Base-by-base conservation (phyloP, 2,329 filamentous ascomycete genomes). In the Alternaria gansuensis region DNA sequence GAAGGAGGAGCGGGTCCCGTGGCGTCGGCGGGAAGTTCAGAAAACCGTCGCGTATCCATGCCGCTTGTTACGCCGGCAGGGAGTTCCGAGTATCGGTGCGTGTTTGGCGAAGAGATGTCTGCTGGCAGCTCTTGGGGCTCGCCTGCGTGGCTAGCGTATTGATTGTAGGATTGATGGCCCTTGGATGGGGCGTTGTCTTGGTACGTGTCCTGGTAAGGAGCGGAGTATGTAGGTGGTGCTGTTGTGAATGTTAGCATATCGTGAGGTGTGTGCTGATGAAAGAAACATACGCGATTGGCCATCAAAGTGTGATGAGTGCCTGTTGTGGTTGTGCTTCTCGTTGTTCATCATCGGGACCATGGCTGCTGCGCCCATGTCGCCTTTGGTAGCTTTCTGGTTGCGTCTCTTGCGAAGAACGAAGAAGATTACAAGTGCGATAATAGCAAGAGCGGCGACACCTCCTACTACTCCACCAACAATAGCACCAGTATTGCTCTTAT, bases 401-500 rank as follows among this genome's bases (percentile, higher is more conserved):
- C 54, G 57, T 39, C 58, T 69, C 36, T 62, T 63, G 21, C 66
- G 69, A 31, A 67, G 60, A 17, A 71, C 51, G 40, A 68, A 64
- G 54, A 71, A 71, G 31, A 71, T 58, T 3, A 74, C 26, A 2
- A 68, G 24, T n/a, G 64, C 66, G 21, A 73, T 68, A n/a, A 74
- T 60, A 8, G 66, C 59, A 21, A 70, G 57, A 5, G 46, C 68
- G 3, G 67, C 48, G 3, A 63, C 69, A 29, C 71, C 74, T 40
- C 72, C 74, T 4, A 73, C 70, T 2, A 65, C 70, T 5, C 68
- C 72, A 23, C 74, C 74, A 24, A 64, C 65, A 5, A 75, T 69
- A 7, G 66, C 68, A 3, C 70, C 70, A 2, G 64, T 70, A 17
- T 63, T 59, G 17, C 44, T 62, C 11, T 62, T 61, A 9, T 51